These are phyloP conservation scores for Triticum monococcum DNA, from an alignment of 176 grass and related monocot species.

Conservation along the genomic window DNA sequence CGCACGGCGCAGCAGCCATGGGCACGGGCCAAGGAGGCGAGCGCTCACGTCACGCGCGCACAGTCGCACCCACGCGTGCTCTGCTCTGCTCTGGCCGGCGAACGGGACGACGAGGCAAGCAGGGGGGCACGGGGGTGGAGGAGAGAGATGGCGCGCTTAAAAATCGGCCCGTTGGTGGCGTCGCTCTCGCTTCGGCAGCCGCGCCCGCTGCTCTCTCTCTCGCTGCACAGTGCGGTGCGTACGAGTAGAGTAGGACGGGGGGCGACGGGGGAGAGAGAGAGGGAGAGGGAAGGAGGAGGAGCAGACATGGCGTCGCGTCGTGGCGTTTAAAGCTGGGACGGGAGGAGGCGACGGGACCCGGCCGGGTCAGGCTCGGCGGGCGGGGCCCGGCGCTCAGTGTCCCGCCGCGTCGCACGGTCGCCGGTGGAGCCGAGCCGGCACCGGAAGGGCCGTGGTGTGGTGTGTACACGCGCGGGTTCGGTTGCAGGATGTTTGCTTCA, in stretches of 20 bases:
- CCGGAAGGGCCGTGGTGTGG: too few species aligned
- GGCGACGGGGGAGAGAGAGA: background rate
- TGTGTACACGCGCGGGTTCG: too few species aligned
- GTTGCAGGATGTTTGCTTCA: too few species aligned
- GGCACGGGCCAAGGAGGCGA: background rate
- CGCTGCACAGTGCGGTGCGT: too few species aligned
- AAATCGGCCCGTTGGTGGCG: constrained; percentile 13
- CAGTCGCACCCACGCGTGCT: background rate
- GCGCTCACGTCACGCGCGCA: background rate
- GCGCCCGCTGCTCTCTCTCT: background rate
- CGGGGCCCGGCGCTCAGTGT: too few species aligned
- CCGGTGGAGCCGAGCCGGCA: background rate
- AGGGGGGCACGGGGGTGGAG: background rate
- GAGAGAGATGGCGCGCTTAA: background rate
- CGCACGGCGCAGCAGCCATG: constrained; percentile 41
- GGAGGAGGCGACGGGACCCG: too few species aligned
- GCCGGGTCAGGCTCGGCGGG: too few species aligned
- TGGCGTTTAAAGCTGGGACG: background rate
- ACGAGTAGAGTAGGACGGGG: background rate
- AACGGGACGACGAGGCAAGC: background rate
- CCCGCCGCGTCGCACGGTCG: background rate
- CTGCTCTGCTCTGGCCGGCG: background rate
- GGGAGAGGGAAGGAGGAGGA: too few species aligned
- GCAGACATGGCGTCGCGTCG: background rate
- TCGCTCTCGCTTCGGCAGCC: constrained; percentile 3